phyloP scores from a whole-genome alignment of 163 green algal species.

The Chlamydomonas reinhardtii region DNA sequence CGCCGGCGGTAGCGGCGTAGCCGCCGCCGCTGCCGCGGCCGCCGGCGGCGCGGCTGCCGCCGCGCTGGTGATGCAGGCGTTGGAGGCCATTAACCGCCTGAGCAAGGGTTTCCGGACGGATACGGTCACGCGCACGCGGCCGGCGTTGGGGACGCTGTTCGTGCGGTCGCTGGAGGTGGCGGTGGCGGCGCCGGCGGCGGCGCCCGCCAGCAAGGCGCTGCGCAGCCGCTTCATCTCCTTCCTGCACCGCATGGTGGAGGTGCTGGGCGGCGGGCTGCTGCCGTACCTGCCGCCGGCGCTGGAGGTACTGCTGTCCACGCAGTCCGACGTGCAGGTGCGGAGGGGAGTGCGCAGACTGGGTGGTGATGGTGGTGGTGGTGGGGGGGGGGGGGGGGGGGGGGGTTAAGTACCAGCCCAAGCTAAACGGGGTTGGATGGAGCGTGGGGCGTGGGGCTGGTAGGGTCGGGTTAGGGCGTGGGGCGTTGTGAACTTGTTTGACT shows the following conservation, averaged over 20 bases:
- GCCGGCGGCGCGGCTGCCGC: neutral
- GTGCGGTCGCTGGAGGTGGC: conserved; percentile 57
- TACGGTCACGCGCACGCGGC: conserved; percentile 72
- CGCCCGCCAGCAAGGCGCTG: conserved; percentile 74
- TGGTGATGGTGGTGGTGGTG: neutral
- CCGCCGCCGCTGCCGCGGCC: conserved; percentile 7
- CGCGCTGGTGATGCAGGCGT: conserved; percentile 69
- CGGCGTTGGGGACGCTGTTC: conserved; percentile 70
- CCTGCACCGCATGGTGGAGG: conserved; percentile 92
- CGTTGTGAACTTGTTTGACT: no score
- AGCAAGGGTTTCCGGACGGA: conserved; percentile 87
- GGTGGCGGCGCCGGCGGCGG: conserved; percentile 60
- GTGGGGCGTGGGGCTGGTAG: no score
- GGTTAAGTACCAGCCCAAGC: no score
- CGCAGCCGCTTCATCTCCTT: conserved; percentile 85
- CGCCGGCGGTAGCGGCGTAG: neutral
- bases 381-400: no score
- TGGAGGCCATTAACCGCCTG: conserved; percentile 84
- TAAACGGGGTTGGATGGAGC: no score
- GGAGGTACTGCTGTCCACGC: conserved; percentile 71
- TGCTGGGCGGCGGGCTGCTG: conserved; percentile 73
- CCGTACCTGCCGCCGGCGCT: conserved; percentile 79
- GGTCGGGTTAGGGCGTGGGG: no score
- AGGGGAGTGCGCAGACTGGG: neutral
- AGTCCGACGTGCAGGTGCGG: conserved; percentile 52